Base-by-base conservation (phyloP, 306 rosid genomes). In the Clitoria ternatea region DNA sequence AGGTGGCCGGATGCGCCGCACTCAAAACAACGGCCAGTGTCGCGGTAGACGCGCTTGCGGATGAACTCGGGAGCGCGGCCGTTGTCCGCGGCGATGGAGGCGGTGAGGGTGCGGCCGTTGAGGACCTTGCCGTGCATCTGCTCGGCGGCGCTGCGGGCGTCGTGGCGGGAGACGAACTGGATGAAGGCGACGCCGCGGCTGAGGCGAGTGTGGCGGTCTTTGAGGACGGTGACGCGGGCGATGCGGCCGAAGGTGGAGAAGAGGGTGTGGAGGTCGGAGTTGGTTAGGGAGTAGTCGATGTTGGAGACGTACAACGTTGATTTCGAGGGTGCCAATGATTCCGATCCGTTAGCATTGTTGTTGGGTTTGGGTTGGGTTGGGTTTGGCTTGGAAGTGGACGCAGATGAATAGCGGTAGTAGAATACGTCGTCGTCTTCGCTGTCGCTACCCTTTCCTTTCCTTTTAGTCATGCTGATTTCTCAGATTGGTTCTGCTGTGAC, bases 221-320 rank as follows among this genome's bases (percentile, higher is more conserved):
- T 93, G 77, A 90, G 88, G 29, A 93, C 89, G 1, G 98, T 86
- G 48, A 93, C 97, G n/a, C 97, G 89, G 0, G 97, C 97, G 61
- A 93, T 69, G 54, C 83, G 83, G 40, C 98, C 97, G 73, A 90
- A 85, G 54, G 85, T 85, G 70, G 97, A 86, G 84, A 90, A 93
- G 60, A 93, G 96, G 2, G 91, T 88, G 71, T 93, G 97, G 72
- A 93, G 92, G 72, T 93, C 98, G 55, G 96, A 90, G 82, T 93
- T 93, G 14, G 97, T 93, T 55, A 93, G 87, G 17, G 94, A 79
- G 72, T 72, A 93, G 61, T 93, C 98, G 18, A 90, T 14, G 82
- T 93, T 93, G 13, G 98, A 90, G 11, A 85, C 91, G 74, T 93
- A 90, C 14, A 93, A 3, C 8, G 98, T 90, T 5, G 96, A 93